phyloP scores from a whole-genome alignment of 164 flowering plant genomes.

The Paratinospora sagittata region DNA sequence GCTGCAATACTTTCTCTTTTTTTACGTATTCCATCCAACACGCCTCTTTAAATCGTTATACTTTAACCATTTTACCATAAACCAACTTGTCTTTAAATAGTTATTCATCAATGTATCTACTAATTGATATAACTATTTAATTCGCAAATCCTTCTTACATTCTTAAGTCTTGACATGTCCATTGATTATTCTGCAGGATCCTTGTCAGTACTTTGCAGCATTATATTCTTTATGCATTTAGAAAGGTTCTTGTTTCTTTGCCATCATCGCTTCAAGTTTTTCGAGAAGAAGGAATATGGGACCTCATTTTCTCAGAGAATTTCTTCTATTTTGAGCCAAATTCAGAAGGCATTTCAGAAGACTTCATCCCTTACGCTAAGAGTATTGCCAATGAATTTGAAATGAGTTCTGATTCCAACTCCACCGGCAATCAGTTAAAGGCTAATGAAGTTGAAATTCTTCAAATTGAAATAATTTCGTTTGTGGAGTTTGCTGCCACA shows the following conservation, averaged over 20 bases:
- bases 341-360: slow-evolving; percentile 37
- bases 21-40: too few species aligned
- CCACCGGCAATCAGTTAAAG: slow-evolving; percentile 18
- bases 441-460: slow-evolving; percentile 39
- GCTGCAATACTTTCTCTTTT: too few species aligned
- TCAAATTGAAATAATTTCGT: slow-evolving; percentile 73
- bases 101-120: background rate
- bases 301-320: slow-evolving; percentile 78
- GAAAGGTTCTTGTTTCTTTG: slow-evolving; percentile 55
- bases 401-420: slow-evolving; percentile 16
- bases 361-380: slow-evolving; percentile 16
- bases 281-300: slow-evolving; percentile 87
- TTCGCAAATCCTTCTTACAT: background rate
- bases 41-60: too few species aligned
- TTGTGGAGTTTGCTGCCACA: slow-evolving; percentile 85
- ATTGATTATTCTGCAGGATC: slow-evolving; percentile 43
- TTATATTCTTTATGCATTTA: slow-evolving; percentile 54
- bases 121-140: background rate
- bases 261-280: slow-evolving; percentile 59
- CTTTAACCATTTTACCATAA: too few species aligned
- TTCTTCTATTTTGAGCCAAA: slow-evolving; percentile 72
- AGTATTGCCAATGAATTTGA: slow-evolving; percentile 16
- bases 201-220: slow-evolving; percentile 62
- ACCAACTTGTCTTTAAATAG: background rate
- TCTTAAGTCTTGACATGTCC: background rate